Base-by-base conservation (phyloP, 768 basidiomycete genomes). In the Leccinum rimulosum region DNA sequence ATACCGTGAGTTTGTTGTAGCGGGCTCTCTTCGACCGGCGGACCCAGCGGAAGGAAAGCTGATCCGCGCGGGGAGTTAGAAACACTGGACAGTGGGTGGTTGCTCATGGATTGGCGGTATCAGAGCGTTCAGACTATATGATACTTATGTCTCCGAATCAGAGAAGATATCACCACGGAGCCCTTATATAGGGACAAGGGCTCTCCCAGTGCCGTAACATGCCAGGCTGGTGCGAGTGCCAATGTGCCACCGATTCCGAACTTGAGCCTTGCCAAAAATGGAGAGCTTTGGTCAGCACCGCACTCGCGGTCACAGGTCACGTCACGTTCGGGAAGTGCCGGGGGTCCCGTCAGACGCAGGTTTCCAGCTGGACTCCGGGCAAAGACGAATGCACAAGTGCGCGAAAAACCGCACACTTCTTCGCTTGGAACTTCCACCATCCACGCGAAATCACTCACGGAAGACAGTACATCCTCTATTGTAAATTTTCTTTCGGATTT, bases 401-500 rank as follows among this genome's bases (percentile, higher is more conserved):
- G 54, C 58, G 54, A 73, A 74, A 25, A 72, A 62, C 50, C n/a
- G 30, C 55, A 70, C 69, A 61, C 63, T 62, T 63, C 73, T 73
- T 72, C 53, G 61, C 73, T 59, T 55, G 73, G 71, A 74, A 72
- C 71, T 63, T 74, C 66, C 71, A 72, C 33, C 73, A 74, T 52
- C 62, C 19, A 50, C 57, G 35, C 62, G 40, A 59, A 65, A 50
- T 54, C 55, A 40, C 56, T 36, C 65, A 28, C 55, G 7, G 57
- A 62, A 58, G 25, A 27, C 47, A 19, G 12, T 10, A 8, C 40
- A n/a, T 15, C 28, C 45, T 30, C 40, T 30, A 19, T 1, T 12
- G 45, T 48, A 40, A 50, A 60, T 61, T 62, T 64, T 58, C 49
- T 40, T n/a, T 43, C 8, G 17, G 31, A 47, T 50, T 61, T 60